Evolutionary conservation across 352 stramenopile genomes (phyloP).

Genomic region (Phytophthora lateralis): DNA sequence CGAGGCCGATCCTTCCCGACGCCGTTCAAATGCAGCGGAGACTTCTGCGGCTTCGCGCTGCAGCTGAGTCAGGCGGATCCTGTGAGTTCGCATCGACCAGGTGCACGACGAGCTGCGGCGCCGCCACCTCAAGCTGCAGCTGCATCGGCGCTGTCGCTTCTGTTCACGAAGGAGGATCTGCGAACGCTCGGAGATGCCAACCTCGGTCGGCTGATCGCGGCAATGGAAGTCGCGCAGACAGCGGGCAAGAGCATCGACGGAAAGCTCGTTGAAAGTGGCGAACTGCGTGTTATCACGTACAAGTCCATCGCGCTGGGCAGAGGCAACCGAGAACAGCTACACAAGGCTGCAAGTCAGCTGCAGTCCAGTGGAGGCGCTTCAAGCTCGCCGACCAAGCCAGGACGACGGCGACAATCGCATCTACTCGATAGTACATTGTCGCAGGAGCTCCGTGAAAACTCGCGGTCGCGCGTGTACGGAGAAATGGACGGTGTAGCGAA

Average conservation of each 20-base stretch:
- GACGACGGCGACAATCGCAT: conserved; percentile 30
- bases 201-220: conserved; percentile 41
- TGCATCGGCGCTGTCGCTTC: conserved; percentile 45
- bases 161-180: conserved; percentile 61
- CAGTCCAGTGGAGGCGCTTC: background rate
- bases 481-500: conserved; percentile 68
- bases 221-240: conserved; percentile 43
- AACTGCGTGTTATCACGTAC: conserved; percentile 72
- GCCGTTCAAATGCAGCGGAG: conserved; percentile 79
- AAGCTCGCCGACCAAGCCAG: conserved; percentile 10
- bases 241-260: conserved; percentile 16
- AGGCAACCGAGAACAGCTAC: conserved; percentile 55
- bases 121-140: conserved; percentile 23
- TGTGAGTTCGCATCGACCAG: conserved; percentile 5
- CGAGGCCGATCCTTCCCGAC: conserved; percentile 51
- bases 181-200: conserved; percentile 43
- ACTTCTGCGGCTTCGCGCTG: conserved; percentile 71
- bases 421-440: conserved; percentile 56
- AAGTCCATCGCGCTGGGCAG: conserved; percentile 80
- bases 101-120: conserved; percentile 17
- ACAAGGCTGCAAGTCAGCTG: conserved; percentile 8
- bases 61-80: conserved; percentile 31
- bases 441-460: conserved; percentile 58
- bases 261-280: conserved; percentile 9
- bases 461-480: conserved; percentile 52